Evolutionary conservation across 2,329 filamentous ascomycete genomes (phyloP).

Genomic region (Diplodia scrobiculata): DNA sequence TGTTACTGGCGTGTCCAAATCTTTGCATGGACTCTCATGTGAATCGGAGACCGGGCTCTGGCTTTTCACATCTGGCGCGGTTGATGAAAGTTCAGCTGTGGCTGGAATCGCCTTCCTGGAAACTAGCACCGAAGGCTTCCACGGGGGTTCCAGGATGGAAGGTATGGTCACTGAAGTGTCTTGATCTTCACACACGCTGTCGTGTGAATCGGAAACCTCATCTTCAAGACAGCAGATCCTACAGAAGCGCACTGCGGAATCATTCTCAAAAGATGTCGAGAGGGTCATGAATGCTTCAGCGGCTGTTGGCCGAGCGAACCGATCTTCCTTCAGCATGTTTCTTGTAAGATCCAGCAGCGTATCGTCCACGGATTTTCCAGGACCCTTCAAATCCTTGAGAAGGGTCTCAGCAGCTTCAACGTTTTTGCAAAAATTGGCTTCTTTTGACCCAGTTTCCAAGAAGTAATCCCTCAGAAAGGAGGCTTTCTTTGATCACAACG

Average conservation of each 20-base stretch:
- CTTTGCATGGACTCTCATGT: neutral
- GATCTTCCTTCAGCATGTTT: neutral
- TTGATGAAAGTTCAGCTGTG: no score
- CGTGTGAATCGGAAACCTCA: neutral
- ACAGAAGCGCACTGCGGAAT: neutral
- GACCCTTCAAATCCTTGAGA: neutral
- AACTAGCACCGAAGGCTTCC: no score
- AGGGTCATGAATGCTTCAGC: neutral
- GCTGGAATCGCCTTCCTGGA: no score
- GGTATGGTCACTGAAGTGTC: no score
- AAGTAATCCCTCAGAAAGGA: neutral
- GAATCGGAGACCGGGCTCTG: neutral
- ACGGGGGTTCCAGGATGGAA: no score
- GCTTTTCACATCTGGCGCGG: no score
- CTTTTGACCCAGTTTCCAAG: neutral
- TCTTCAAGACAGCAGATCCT: neutral
- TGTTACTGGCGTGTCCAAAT: neutral
- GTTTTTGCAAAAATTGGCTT: neutral
- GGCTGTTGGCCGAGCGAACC: neutral
- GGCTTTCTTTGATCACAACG: constrained; percentile 32
- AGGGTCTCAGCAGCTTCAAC: neutral
- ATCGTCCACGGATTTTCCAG: neutral
- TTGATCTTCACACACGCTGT: no score
- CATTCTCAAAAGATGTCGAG: neutral
- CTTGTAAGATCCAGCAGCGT: neutral